Evolutionary conservation across 139 green algal species (phyloP).

Genomic region (Tetratostichococcus sp.): DNA sequence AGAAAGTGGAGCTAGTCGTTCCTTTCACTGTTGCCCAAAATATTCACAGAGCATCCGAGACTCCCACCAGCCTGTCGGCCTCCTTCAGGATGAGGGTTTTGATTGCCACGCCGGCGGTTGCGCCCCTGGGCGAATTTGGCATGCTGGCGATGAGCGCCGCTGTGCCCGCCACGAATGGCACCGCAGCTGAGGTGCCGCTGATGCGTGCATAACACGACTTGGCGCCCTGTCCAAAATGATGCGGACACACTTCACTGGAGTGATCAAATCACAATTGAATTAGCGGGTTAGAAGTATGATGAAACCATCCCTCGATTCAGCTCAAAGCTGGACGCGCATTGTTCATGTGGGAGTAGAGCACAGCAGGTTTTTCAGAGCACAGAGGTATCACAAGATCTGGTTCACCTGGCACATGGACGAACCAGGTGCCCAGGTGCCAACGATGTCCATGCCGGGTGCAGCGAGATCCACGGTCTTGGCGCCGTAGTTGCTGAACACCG

Average conservation of each 20-base stretch:
- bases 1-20: too few relatives aligned
- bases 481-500: not conserved
- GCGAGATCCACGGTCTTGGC: not conserved
- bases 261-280: too few relatives aligned
- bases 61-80: not conserved
- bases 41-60: not conserved
- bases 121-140: not conserved
- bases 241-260: too few relatives aligned
- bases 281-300: too few relatives aligned
- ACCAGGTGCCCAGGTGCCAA: not conserved
- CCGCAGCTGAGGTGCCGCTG: not conserved
- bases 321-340: too few relatives aligned
- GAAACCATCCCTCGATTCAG: too few relatives aligned
- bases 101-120: not conserved
- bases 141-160: not conserved
- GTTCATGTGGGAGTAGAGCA: too few relatives aligned
- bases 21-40: too few relatives aligned
- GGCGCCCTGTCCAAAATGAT: not conserved
- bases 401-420: not conserved
- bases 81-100: not conserved
- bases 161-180: not conserved
- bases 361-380: too few relatives aligned
- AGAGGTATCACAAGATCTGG: too few relatives aligned
- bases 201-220: not conserved
- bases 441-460: not conserved